phyloP scores from a whole-genome alignment of 2,329 filamentous ascomycete species.

The Penicillium freii region DNA sequence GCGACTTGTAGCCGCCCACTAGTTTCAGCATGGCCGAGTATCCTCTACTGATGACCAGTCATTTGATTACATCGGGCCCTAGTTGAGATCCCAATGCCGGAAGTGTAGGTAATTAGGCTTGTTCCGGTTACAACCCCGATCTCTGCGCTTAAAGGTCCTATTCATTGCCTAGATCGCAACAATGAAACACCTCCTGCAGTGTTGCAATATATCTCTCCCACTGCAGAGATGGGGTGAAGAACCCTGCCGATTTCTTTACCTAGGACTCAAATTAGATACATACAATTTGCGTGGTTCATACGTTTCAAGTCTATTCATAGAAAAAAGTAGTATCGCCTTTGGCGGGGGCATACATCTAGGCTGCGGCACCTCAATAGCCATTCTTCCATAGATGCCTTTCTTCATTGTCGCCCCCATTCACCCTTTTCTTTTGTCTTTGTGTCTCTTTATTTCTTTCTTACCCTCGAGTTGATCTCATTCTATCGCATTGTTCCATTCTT shows the following conservation, averaged over 20 bases:
- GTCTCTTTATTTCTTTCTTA: conserved; percentile 11
- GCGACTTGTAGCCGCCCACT: conserved; percentile 2
- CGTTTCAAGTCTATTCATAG: conserved; percentile 16
- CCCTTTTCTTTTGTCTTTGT: conserved; percentile 14
- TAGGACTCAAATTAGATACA: not conserved
- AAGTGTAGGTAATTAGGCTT: not conserved
- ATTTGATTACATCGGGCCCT: not conserved
- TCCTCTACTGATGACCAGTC: conserved; percentile 13
- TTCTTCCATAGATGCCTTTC: conserved; percentile 6
- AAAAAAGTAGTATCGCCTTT: not conserved
- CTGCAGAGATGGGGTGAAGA: not conserved
- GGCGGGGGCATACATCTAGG: not conserved
- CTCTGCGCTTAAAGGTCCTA: conserved; percentile 14
- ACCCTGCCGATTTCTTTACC: not conserved
- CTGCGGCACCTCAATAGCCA: not conserved
- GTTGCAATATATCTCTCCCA: not conserved
- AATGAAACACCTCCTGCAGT: conserved; percentile 16
- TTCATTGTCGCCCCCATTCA: not conserved
- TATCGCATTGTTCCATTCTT: conserved; percentile 24
- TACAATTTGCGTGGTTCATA: not conserved
- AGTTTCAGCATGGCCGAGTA: conserved; percentile 17
- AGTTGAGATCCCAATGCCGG: conserved; percentile 7
- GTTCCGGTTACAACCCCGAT: conserved; percentile 5
- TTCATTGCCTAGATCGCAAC: not conserved
- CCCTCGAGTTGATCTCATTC: conserved; percentile 26